Conservation (phyloP, 495 filamentous ascomycete genomes). For the Annulohypoxylon moriforme region DNA sequence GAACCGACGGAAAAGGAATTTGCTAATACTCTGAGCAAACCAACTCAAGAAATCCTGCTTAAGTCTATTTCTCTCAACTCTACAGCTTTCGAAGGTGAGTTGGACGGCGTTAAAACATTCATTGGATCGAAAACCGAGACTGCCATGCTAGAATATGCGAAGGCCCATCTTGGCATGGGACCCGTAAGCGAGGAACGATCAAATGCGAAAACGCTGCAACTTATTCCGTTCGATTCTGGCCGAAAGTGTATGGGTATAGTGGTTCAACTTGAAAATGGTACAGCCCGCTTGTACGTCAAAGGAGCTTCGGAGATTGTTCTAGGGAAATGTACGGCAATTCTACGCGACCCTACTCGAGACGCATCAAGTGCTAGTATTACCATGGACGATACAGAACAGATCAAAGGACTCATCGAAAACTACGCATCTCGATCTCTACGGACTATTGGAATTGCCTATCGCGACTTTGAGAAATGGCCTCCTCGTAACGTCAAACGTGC, state of each 20-base stretch:
- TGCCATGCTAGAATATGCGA: constrained; percentile 79
- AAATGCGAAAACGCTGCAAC: constrained; percentile 74
- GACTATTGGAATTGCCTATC: constrained; percentile 87
- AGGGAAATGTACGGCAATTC: constrained; percentile 73
- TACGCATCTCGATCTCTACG: constrained; percentile 87
- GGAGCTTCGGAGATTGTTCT: constrained; percentile 91
- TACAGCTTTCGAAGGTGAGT: constrained; percentile 87
- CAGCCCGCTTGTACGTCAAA: constrained; percentile 80
- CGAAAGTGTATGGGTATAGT: constrained; percentile 92
- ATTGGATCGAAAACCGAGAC: constrained; percentile 94
- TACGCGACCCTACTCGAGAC: constrained; percentile 75
- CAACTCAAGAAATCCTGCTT: constrained; percentile 71
- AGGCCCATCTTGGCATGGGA: constrained; percentile 80
- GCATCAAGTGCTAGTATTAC: constrained; percentile 67
- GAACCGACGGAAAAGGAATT: constrained; percentile 70
- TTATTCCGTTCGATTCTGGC: constrained; percentile 86
- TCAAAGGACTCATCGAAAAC: constrained; percentile 73
- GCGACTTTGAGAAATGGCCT: constrained; percentile 91
- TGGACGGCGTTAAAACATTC: constrained; percentile 75
- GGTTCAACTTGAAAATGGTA: constrained; percentile 71
- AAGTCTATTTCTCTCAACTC: constrained; percentile 88
- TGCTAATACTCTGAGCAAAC: constrained; percentile 64
- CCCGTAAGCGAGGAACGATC: constrained; percentile 75
- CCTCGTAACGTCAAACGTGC: constrained; percentile 71
- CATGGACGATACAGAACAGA: constrained; percentile 65